Base-by-base conservation (phyloP, 2,329 filamentous ascomycete species). In the Pseudogymnoascus sp. region DNA sequence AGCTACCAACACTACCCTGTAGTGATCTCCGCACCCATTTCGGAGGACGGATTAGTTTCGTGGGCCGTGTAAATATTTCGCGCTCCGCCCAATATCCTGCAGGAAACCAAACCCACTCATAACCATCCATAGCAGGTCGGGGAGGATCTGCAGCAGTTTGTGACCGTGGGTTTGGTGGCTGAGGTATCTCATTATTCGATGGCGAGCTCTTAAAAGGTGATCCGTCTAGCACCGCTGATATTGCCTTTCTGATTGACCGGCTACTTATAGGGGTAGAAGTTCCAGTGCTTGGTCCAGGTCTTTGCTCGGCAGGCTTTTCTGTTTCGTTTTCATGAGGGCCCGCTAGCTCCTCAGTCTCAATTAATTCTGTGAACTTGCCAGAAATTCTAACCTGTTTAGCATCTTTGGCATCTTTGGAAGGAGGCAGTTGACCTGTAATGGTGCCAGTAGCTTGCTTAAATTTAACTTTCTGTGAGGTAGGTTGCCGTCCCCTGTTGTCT, bases 71-170 rank as follows among this genome's bases (percentile, higher is more conserved):
- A 33, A 29, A 13, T 41, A 73, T 65, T 65, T 79, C 74, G n/a
- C 83, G 76, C 71, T 85, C 83, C n/a, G 83, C 83, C 83, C 82
- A 85, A 69, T 84, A 86, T 5, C 83, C 83, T 60, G 79, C 80
- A 1, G 83, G 83, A 69, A 83, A 85, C 83, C 83, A 85, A 25
- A 85, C 83, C 83, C 82, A 86, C 73, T 86, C 83, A 68, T 73
- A 77, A 41, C 83, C 82, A 48, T 80, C 76, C 58, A 73, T 79
- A 61, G 83, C 73, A n/a, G 80, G 77, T 2, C 83, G 79, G 25
- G 83, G 83, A 2, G 83, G 83, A 62, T 85, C 82, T 59, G 62
- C 62, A 17, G 58, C 15, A 33, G 48, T 55, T 33, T 21, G 48
- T 10, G 48, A 55, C 6, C 5, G 5, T 3, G 48, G 48, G 9